Evolutionary conservation across 805 yeast genomes (phyloP), one percentile per base, ranked within the genome.

Genomic region (Kodamaea kaohsiungensis): DNA sequence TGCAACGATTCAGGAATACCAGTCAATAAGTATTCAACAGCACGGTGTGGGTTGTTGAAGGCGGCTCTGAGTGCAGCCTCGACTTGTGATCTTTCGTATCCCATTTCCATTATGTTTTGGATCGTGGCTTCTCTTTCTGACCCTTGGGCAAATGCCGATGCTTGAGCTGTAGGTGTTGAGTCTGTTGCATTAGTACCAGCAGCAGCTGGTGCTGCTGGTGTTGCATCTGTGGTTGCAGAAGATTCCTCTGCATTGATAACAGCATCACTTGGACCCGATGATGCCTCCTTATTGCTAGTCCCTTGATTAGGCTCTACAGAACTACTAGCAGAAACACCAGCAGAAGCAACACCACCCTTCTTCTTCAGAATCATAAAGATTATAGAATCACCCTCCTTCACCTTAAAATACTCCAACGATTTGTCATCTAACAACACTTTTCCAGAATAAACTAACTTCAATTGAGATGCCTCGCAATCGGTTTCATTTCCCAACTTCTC

Each of bases 11-110:
- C 93, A 18, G 97, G 97, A 45, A 93, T 83, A 2, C 98, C 98
- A 47, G 92, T 90, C 59, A 95, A 76, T 49, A 95, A 78, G 69
- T 93, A 92, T 69, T 95, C 99, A 12, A 95, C 98, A 0, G 99
- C 99, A 64, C 99, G 85, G 68, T 93, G 98, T 17, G 99, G 98
- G 72, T 95, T 92, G 74, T 93, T 93, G 76, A 85, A 95, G 1
- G 99, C 98, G 13, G 97, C 96, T 62, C 96, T 85, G 68, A 95
- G 76, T 0, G 99, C 99, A 46, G 85, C 82, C 72, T 90, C 96
- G 22, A 91, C 97, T 67, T 90, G 89, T 15, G 84, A 81, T 62
- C 96, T 85, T 50, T 88, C 90, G 67, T 91, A 95, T 7, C 99
- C 99, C 98, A 95, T 91, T 61, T 90, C 98, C 85, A 91, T 83